phyloP scores from a whole-genome alignment of 2,329 filamentous ascomycete genomes.

The Sarocladium brachiariae region DNA sequence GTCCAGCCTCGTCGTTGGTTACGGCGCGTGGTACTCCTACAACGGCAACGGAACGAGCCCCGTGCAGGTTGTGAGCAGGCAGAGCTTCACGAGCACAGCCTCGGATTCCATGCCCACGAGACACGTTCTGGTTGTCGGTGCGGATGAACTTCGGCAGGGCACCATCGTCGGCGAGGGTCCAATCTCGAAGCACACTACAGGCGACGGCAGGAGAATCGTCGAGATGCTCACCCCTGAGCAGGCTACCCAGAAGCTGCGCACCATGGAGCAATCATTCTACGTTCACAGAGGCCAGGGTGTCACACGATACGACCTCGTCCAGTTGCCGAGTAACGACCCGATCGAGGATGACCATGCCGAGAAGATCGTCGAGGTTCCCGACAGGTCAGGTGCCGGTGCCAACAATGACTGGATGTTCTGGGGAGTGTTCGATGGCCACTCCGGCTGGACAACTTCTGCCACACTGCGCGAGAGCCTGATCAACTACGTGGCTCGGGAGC shows the following conservation, averaged over 20 bases:
- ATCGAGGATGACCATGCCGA: conserved; percentile 98
- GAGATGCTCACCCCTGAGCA: conserved; percentile 97
- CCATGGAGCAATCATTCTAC: conserved; percentile 85
- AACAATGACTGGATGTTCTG: conserved; percentile 98
- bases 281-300: conserved; percentile 87
- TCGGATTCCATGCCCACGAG: conserved; percentile 41
- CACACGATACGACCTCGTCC: conserved; percentile 88
- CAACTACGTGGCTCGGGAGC: conserved; percentile 82
- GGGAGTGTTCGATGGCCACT: conserved; percentile 97
- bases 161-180: conserved; percentile 80
- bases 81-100: conserved; percentile 18
- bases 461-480: conserved; percentile 91
- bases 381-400: conserved; percentile 39
- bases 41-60: conserved; percentile 29
- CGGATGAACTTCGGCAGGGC: conserved; percentile 83
- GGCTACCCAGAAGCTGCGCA: conserved; percentile 80
- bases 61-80: conserved; percentile 6
- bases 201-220: conserved; percentile 68
- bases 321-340: conserved; percentile 91
- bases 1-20: conserved; percentile 61
- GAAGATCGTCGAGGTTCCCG: conserved; percentile 89
- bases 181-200: conserved; percentile 80
- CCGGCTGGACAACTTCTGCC: conserved; percentile 95
- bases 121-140: conserved; percentile 79
- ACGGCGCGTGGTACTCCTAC: conserved; percentile 71